Percentiles rank a stretch among this genome's conserved stretches.
Evolutionary conservation across 2,329 filamentous ascomycete genomes (phyloP).

Genomic region (Hirsutella minnesotensis): DNA sequence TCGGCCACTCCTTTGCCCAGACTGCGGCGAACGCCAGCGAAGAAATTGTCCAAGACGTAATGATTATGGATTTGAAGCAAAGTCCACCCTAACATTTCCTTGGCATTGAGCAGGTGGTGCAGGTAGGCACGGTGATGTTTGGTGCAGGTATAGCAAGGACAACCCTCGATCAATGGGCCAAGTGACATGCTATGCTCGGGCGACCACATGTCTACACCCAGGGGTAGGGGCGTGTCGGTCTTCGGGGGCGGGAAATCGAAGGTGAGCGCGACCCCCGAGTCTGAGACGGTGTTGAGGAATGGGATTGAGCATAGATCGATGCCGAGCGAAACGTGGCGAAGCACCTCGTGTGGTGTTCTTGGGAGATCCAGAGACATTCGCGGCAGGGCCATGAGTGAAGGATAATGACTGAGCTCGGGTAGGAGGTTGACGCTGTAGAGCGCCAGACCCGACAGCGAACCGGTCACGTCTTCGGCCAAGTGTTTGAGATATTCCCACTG

Average conservation of each 20-base stretch:
- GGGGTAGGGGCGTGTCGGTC: constrained; percentile 22
- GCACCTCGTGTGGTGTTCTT: constrained; percentile 60
- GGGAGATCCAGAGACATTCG: constrained; percentile 64
- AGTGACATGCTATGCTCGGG: constrained; percentile 48
- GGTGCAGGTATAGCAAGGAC: constrained; percentile 72
- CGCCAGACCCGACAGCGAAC: constrained; percentile 55
- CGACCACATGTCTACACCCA: constrained; percentile 74
- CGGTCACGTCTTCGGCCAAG: constrained; percentile 50
- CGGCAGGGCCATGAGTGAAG: constrained; percentile 48
- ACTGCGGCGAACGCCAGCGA: constrained; percentile 53
- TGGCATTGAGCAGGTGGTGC: constrained; percentile 75
- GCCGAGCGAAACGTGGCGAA: constrained; percentile 65
- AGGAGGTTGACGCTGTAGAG: constrained; percentile 66
- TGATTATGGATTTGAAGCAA: constrained; percentile 90
- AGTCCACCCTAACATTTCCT: constrained; percentile 95
- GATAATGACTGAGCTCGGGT: constrained; percentile 46
- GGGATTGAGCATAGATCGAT: constrained; percentile 70
- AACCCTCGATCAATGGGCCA: constrained; percentile 48
- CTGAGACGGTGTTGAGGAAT: constrained; percentile 62
- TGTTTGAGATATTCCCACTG: constrained; percentile 73
- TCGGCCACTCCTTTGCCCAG: constrained; percentile 41
- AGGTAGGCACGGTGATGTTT: constrained; percentile 79
- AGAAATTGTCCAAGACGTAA: constrained; percentile 59
- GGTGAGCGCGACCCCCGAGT: constrained; percentile 72
- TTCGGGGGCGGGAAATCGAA: constrained; percentile 56